Conservation (phyloP, 2,329 filamentous ascomycete species). For the Nothophoma quercina region DNA sequence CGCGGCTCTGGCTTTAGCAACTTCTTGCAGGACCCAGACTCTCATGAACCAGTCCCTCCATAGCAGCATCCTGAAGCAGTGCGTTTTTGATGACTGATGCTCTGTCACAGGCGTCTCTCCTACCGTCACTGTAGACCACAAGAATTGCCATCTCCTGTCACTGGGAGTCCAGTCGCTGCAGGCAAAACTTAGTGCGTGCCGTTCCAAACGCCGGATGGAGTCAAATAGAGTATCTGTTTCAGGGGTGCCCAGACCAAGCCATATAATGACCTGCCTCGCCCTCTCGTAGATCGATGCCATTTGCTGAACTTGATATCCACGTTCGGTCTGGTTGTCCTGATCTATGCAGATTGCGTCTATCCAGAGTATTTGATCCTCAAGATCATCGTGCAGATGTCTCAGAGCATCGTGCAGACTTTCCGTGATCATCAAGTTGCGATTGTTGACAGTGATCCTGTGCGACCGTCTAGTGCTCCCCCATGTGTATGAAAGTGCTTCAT, state of each 20-base stretch:
- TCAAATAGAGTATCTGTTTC: slow-evolving; percentile 18
- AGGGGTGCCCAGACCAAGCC: slow-evolving; percentile 30
- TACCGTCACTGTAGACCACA: no score
- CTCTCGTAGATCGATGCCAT: slow-evolving; percentile 35
- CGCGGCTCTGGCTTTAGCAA: slow-evolving; percentile 23
- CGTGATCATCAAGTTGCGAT: slow-evolving; percentile 2
- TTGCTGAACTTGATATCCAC: slow-evolving; percentile 32
- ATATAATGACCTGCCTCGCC: slow-evolving; percentile 35
- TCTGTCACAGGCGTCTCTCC: background rate
- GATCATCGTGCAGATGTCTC: slow-evolving; percentile 12
- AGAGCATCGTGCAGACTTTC: slow-evolving; percentile 25
- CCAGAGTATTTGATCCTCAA: slow-evolving; percentile 30
- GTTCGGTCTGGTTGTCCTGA: slow-evolving; percentile 25
- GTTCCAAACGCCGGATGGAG: no score
- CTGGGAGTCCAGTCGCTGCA: no score
- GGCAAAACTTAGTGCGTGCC: no score
- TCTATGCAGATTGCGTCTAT: slow-evolving; percentile 36
- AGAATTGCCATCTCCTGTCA: no score
- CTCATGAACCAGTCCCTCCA: slow-evolving; percentile 27
- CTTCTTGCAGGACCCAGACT: slow-evolving; percentile 36
- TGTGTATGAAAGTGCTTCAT: slow-evolving; percentile 31
- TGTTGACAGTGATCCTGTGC: slow-evolving; percentile 10
- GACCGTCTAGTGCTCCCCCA: slow-evolving; percentile 20
- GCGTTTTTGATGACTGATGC: no score
- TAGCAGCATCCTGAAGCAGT: slow-evolving; percentile 13